phyloP scores from a whole-genome alignment of 768 basidiomycete species.

The Mycena rebaudengoi region DNA sequence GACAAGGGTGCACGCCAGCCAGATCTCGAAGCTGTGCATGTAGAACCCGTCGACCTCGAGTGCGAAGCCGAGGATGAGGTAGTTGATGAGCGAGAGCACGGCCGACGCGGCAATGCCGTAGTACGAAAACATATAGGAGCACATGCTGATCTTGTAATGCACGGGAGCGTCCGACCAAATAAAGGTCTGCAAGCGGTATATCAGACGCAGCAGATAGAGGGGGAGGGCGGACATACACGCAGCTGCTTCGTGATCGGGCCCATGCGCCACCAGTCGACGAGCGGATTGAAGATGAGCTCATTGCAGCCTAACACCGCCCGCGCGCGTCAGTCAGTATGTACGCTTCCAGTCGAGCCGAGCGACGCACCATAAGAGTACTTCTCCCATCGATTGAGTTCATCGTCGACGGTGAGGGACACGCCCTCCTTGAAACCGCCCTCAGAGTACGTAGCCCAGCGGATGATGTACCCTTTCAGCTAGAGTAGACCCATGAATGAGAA shows the following conservation, averaged over 20 bases:
- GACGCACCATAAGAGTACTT: slow-evolving; percentile 79
- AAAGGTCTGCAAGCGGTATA: slow-evolving; percentile 50
- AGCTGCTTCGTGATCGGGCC: slow-evolving; percentile 89
- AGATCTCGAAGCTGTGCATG: slow-evolving; percentile 77
- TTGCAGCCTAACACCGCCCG: slow-evolving; percentile 59
- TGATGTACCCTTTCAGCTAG: slow-evolving; percentile 71
- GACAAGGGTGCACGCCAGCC: slow-evolving; percentile 76
- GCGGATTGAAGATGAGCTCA: slow-evolving; percentile 86
- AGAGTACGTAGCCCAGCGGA: slow-evolving; percentile 88
- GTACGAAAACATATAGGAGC: slow-evolving; percentile 73
- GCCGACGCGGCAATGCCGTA: slow-evolving; percentile 74
- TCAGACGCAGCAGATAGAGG: background rate
- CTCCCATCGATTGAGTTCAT: slow-evolving; percentile 93
- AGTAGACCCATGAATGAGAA: background rate
- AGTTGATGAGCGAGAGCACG: slow-evolving; percentile 72
- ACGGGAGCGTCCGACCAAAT: slow-evolving; percentile 80
- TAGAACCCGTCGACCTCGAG: slow-evolving; percentile 75
- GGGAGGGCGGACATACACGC: slow-evolving; percentile 40
- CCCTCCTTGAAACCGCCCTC: slow-evolving; percentile 91
- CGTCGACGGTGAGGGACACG: slow-evolving; percentile 87
- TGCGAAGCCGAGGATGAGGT: slow-evolving; percentile 70
- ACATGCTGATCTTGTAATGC: slow-evolving; percentile 86
- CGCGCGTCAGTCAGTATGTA: background rate
- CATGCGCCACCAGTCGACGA: slow-evolving; percentile 76
- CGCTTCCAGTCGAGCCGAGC: background rate